These are phyloP conservation scores for Coccomyxa sp. DNA, from an alignment of 139 green algal genomes.

Conservation along the genomic window DNA sequence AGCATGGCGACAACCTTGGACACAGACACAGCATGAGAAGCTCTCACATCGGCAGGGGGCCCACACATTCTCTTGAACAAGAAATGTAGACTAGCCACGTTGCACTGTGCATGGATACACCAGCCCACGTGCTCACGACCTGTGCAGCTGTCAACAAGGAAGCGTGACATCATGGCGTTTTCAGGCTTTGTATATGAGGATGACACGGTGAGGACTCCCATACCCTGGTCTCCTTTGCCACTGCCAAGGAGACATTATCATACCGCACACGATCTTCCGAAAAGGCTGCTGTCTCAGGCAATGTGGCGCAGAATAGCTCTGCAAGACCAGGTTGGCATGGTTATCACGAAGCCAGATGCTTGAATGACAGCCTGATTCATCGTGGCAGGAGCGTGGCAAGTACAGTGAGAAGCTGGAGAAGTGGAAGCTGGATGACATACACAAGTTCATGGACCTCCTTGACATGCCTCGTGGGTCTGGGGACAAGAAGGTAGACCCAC, in stretches of 20 bases:
- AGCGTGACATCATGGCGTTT: slow-evolving; percentile 61
- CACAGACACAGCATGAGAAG: too few relatives aligned
- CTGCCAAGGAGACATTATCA: too few relatives aligned
- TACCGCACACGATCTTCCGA: too few relatives aligned
- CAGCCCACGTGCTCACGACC: too few relatives aligned
- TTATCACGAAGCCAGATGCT: not conserved
- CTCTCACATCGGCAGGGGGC: too few relatives aligned
- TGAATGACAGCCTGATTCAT: too few relatives aligned
- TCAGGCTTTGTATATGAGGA: slow-evolving; percentile 27
- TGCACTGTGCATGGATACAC: too few relatives aligned
- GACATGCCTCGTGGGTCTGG: slow-evolving; percentile 55
- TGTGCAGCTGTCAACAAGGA: slow-evolving; percentile 27
- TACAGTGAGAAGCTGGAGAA: slow-evolving; percentile 35
- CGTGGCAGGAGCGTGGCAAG: slow-evolving; percentile 48
- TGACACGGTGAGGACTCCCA: not conserved
- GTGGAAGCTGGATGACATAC: slow-evolving; percentile 46
- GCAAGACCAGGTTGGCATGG: not conserved
- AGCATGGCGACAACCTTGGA: not conserved
- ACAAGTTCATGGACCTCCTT: slow-evolving; percentile 54
- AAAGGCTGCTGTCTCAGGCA: too few relatives aligned
- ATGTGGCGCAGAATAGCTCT: too few relatives aligned
- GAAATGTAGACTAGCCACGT: too few relatives aligned
- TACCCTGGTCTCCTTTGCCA: not conserved
- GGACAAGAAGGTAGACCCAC: slow-evolving; percentile 26
- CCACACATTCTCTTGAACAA: too few relatives aligned